A percentile compares a stretch with the other conserved stretches of the same genome.
These are phyloP conservation scores for Rosa chinensis DNA, from an alignment of 306 rosid species.

Conservation along the genomic window DNA sequence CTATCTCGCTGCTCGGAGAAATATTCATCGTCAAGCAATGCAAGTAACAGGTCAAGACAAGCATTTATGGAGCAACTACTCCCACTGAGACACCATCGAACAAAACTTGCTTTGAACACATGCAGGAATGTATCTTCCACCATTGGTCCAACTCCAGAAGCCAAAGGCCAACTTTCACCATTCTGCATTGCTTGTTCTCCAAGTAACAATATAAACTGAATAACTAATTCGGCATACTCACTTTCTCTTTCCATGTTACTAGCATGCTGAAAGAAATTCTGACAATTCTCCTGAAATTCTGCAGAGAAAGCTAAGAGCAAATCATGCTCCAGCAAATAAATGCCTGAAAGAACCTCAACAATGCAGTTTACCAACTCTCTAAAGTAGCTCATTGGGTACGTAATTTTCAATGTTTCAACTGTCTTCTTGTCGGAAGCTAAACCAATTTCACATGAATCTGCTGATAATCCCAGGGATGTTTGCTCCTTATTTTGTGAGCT, in stretches of 20 bases:
- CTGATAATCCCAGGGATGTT: slow-evolving; percentile 35
- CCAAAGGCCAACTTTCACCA: slow-evolving; percentile 88
- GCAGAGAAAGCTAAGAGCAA: slow-evolving; percentile 50
- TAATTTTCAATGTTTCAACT: slow-evolving; percentile 32
- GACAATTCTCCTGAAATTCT: slow-evolving; percentile 64
- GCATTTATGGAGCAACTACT: slow-evolving; percentile 52
- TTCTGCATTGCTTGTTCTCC: slow-evolving; percentile 60
- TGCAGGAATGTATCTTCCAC: slow-evolving; percentile 58
- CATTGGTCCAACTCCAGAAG: slow-evolving; percentile 76
- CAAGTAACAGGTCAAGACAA: slow-evolving; percentile 73
- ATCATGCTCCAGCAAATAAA: slow-evolving; percentile 46
- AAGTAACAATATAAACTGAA: slow-evolving; percentile 61
- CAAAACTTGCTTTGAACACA: slow-evolving; percentile 67
- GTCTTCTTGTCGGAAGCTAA: slow-evolving; percentile 39
- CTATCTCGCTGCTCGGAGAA: slow-evolving; percentile 81
- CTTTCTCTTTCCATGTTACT: slow-evolving; percentile 28
- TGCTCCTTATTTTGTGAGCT: slow-evolving; percentile 43
- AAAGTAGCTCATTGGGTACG: slow-evolving; percentile 58
- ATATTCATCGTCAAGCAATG: slow-evolving; percentile 72
- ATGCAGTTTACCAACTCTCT: slow-evolving; percentile 74
- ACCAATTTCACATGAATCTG: slow-evolving; percentile 38
- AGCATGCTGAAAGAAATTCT: slow-evolving; percentile 46
- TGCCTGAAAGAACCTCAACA: slow-evolving; percentile 62
- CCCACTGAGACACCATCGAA: slow-evolving; percentile 81
- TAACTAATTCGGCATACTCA: slow-evolving; percentile 51